Evolutionary conservation across 1,284 basidiomycete genomes (phyloP).

Genomic region (Ustilago crameri): DNA sequence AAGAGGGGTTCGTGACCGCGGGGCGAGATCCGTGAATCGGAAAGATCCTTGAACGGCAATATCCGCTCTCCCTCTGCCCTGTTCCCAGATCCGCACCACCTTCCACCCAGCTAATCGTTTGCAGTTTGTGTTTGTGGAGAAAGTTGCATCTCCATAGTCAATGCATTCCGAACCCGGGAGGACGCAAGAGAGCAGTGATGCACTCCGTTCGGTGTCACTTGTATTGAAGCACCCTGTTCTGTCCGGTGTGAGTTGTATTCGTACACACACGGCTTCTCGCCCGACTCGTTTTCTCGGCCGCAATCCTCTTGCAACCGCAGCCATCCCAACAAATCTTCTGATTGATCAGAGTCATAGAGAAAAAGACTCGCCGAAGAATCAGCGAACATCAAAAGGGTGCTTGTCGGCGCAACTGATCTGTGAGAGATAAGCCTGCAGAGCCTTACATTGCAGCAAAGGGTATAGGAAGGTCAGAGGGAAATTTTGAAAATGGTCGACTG

Average conservation of each 20-base stretch:
- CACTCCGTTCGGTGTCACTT: not conserved
- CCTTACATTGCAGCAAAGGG: not conserved
- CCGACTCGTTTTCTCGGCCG: slow-evolving; percentile 34
- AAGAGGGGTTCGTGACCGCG: too few relatives aligned
- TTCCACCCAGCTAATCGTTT: not conserved
- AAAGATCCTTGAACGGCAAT: slow-evolving; percentile 25
- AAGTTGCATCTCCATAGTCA: slow-evolving; percentile 2
- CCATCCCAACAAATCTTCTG: slow-evolving; percentile 19
- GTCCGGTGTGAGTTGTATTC: not conserved
- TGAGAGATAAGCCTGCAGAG: slow-evolving; percentile 22
- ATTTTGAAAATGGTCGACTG: not conserved
- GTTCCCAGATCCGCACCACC: not conserved
- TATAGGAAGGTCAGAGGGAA: not conserved
- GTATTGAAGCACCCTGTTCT: slow-evolving; percentile 1
- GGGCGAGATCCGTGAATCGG: slow-evolving; percentile 29
- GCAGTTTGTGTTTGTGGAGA: slow-evolving; percentile 15
- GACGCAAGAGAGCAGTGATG: too few relatives aligned
- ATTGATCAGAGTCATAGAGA: slow-evolving; percentile 10
- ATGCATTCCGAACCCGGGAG: not conserved
- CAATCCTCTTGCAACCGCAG: slow-evolving; percentile 9
- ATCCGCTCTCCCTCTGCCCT: slow-evolving; percentile 6
- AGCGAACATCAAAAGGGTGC: slow-evolving; percentile 10
- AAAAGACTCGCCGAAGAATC: slow-evolving; percentile 33
- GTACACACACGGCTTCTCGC: slow-evolving; percentile 4
- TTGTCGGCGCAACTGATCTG: slow-evolving; percentile 19